phyloP scores from a whole-genome alignment of 148 eudicot species.

The Vaccinium vitisidaea region DNA sequence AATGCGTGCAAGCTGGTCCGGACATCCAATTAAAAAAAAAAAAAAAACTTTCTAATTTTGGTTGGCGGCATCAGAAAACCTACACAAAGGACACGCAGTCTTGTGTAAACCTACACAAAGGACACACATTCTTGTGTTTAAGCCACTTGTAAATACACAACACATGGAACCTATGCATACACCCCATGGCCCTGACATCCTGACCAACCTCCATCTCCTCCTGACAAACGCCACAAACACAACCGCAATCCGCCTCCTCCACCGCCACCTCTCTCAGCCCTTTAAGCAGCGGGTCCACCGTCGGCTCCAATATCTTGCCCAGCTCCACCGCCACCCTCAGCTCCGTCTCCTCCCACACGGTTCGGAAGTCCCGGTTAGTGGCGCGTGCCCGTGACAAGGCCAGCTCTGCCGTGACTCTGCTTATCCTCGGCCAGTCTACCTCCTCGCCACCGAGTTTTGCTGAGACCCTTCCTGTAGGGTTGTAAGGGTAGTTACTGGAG shows the following conservation, averaged over 20 bases:
- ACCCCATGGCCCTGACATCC: not conserved
- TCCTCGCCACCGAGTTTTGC: not conserved
- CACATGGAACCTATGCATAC: constrained; percentile 5
- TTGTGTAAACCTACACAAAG: not conserved
- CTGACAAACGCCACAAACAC: constrained; percentile 13
- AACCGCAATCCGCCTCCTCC: not conserved
- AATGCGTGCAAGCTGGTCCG: too few species aligned
- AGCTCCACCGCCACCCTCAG: not conserved
- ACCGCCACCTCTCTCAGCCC: not conserved
- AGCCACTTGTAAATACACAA: constrained; percentile 9
- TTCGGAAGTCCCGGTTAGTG: not conserved
- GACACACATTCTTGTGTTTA: not conserved
- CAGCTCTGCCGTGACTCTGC: not conserved
- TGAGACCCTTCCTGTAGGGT: not conserved
- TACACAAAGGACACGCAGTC: not conserved
- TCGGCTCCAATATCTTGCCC: not conserved
- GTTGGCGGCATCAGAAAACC: not conserved
- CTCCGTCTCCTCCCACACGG: not conserved
- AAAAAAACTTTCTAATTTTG: too few species aligned
- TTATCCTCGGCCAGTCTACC: not conserved
- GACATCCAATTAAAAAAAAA: too few species aligned
- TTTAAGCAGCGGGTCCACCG: not conserved
- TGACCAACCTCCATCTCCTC: constrained; percentile 6
- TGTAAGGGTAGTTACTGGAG: not conserved
- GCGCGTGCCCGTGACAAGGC: not conserved